These are phyloP conservation scores for Collybia mongolica DNA, from an alignment of 768 basidiomycete species.

Conservation along the genomic window DNA sequence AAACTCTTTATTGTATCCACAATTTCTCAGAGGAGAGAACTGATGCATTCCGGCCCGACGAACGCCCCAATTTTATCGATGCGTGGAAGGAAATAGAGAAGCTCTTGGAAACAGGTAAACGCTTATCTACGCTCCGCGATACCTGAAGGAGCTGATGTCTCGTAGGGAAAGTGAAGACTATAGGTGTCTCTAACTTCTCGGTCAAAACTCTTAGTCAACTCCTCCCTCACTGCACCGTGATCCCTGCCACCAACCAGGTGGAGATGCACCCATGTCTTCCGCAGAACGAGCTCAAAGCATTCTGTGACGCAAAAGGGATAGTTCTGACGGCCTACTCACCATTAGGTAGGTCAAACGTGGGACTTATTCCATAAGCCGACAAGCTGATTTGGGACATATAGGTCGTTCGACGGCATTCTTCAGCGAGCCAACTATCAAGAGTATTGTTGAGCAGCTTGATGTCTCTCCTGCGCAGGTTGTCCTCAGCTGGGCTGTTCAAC, in stretches of 20 bases:
- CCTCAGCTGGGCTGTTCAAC: conserved; percentile 64
- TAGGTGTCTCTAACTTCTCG: conserved; percentile 60
- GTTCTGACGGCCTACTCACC: conserved; percentile 51
- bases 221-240: conserved; percentile 39
- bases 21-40: conserved; percentile 39
- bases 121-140: not conserved
- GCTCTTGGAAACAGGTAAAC: conserved; percentile 24
- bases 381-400: not conserved
- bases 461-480: conserved; percentile 49
- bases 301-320: conserved; percentile 48
- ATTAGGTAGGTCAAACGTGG: conserved; percentile 23
- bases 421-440: conserved; percentile 26
- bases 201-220: conserved; percentile 40
- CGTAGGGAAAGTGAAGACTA: conserved; percentile 35
- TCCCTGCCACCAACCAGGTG: conserved; percentile 57
- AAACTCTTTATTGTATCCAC: conserved; percentile 16
- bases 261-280: conserved; percentile 57
- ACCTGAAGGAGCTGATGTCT: no score
- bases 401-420: conserved; percentile 27
- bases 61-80: conserved; percentile 24
- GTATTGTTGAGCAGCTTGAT: conserved; percentile 30
- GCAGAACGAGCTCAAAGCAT: conserved; percentile 45
- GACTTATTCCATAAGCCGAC: not conserved
- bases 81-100: conserved; percentile 29
- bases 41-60: conserved; percentile 25